phyloP scores from a whole-genome alignment of 1,139 yeast species.

The Magnusiomyces suaveolens region DNA sequence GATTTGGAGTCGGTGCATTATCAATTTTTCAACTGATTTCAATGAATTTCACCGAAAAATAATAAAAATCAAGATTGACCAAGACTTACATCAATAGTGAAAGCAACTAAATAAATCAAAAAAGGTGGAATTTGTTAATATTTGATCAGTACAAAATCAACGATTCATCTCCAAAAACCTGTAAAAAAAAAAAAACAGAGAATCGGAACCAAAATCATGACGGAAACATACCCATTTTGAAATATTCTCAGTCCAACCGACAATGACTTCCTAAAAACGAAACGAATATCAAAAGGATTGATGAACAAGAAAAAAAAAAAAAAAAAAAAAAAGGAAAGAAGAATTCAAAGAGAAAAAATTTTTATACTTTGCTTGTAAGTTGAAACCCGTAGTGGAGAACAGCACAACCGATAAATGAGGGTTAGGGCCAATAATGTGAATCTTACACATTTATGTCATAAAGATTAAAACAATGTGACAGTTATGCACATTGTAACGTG shows the following conservation, averaged over 20 bases:
- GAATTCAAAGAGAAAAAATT: neutral
- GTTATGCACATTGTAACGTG: neutral
- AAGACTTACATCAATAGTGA: conserved; percentile 6
- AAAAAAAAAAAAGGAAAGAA: neutral
- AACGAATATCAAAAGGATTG: conserved; percentile 1
- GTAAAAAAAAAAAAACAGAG: neutral
- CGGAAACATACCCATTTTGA: conserved; percentile 5
- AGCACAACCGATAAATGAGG: neutral
- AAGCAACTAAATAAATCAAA: neutral
- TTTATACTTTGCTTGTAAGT: neutral
- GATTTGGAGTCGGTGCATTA: no score
- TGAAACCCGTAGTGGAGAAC: neutral
- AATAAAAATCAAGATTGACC: no score
- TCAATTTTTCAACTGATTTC: no score
- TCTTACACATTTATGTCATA: no score
- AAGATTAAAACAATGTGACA: no score
- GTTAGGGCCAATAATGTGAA: neutral
- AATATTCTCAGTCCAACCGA: conserved; percentile 1
- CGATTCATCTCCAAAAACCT: no score
- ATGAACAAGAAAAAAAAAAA: neutral
- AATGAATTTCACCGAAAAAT: no score
- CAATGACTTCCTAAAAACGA: neutral
- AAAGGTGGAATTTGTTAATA: neutral
- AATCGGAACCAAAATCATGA: neutral
- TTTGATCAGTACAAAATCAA: no score